Percentiles rank a stretch among this genome's conserved stretches.
Evolutionary conservation across 257 asterid genomes (phyloP).

Genomic region (Nicotiana knightiana): DNA sequence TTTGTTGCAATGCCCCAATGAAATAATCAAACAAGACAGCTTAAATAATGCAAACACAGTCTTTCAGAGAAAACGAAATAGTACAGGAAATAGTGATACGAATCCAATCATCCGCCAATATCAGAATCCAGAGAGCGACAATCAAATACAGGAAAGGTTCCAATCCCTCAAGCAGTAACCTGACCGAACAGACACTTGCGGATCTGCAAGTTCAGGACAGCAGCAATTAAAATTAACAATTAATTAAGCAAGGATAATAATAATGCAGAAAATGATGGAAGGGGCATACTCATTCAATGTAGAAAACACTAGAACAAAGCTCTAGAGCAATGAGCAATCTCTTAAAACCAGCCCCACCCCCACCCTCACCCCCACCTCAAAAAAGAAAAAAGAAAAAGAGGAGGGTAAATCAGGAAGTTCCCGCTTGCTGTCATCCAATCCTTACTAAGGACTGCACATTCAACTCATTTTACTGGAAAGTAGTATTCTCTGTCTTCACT

Average conservation of each 20-base stretch:
- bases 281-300: neutral
- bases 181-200: constrained; percentile 63
- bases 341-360: neutral
- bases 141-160: constrained; percentile 7
- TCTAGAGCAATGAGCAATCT: neutral
- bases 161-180: constrained; percentile 42
- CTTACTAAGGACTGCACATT: neutral
- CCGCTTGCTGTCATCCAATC: neutral
- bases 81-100: constrained; percentile 10
- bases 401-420: neutral
- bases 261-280: neutral
- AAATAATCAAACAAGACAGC: constrained; percentile 10
- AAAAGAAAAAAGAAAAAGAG: neutral
- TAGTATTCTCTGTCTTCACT: neutral
- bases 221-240: neutral
- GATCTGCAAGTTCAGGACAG: constrained; percentile 44
- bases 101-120: constrained; percentile 13
- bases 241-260: neutral
- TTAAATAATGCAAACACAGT: neutral
- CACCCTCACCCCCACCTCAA: neutral
- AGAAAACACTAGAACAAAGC: neutral
- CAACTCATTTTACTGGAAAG: neutral
- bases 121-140: constrained; percentile 7
- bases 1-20: constrained; percentile 5
- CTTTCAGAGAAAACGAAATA: constrained; percentile 16